phyloP scores from a whole-genome alignment of 768 basidiomycete genomes.

The Suillus subluteus region DNA sequence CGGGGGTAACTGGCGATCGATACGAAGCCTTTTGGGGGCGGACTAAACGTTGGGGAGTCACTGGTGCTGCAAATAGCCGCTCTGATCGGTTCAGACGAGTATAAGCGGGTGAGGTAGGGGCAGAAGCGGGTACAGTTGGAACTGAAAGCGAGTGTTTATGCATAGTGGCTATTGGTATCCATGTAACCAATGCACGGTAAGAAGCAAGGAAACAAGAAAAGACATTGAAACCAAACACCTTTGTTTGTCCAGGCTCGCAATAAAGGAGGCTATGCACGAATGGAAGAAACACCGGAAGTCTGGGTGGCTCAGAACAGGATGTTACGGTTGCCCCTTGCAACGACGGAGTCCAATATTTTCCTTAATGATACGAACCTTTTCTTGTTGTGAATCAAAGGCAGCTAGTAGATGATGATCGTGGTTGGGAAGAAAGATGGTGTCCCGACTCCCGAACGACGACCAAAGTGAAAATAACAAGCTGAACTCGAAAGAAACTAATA shows the following conservation, averaged over 20 bases:
- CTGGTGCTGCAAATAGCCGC: conserved; percentile 43
- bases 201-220: conserved; percentile 10
- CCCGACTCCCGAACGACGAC: conserved; percentile 27
- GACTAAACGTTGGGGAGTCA: conserved; percentile 67
- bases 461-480: conserved; percentile 33
- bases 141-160: conserved; percentile 35
- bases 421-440: conserved; percentile 19
- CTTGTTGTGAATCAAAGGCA: conserved; percentile 19
- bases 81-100: conserved; percentile 38
- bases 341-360: conserved; percentile 20
- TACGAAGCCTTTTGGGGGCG: conserved; percentile 46
- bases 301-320: conserved; percentile 27
- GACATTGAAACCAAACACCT: conserved; percentile 23
- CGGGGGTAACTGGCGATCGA: conserved; percentile 65
- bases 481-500: conserved; percentile 22
- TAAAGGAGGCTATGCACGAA: conserved; percentile 29
- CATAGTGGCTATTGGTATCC: conserved; percentile 19
- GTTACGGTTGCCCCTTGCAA: conserved; percentile 12
- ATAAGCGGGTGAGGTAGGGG: conserved; percentile 47
- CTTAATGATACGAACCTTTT: conserved; percentile 13
- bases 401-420: conserved; percentile 14
- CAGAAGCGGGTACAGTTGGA: conserved; percentile 41
- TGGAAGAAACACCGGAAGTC: conserved; percentile 21
- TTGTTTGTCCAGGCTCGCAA: conserved; percentile 19
- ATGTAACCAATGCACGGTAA: conserved; percentile 15